These are phyloP conservation scores for Eimeria brunetti DNA, from an alignment of 169 alveolate species.

Conservation along the genomic window DNA sequence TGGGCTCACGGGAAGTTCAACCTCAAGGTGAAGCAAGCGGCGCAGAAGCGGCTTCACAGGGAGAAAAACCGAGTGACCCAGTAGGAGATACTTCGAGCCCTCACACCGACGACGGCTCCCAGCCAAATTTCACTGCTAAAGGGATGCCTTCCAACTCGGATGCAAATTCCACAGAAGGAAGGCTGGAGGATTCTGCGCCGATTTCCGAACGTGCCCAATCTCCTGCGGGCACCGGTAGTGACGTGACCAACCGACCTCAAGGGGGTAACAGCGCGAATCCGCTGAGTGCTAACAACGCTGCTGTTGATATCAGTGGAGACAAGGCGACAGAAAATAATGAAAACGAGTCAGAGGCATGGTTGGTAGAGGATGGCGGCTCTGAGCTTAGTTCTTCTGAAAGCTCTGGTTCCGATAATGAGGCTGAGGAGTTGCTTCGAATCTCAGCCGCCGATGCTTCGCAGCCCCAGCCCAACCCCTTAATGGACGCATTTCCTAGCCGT, in stretches of 20 bases:
- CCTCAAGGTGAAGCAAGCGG: neutral
- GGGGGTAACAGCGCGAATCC: neutral
- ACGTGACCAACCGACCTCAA: neutral
- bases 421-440: constrained; percentile 8
- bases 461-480: constrained; percentile 65
- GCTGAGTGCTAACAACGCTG: neutral
- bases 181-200: neutral
- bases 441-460: constrained; percentile 48
- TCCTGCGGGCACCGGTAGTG: neutral
- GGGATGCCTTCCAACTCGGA: neutral
- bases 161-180: neutral
- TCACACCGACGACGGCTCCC: neutral
- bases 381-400: constrained; percentile 36
- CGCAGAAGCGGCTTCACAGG: neutral
- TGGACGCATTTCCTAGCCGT: constrained; percentile 70
- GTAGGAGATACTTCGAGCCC: neutral
- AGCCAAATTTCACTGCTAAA: neutral
- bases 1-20: neutral
- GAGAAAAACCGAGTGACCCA: neutral
- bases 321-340: neutral
- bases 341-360: neutral
- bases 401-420: constrained; percentile 30
- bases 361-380: constrained; percentile 51
- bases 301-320: neutral
- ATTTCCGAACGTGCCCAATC: neutral